These are phyloP conservation scores for Dioszegia aurantiaca DNA, from an alignment of 768 basidiomycete species.

Conservation along the genomic window DNA sequence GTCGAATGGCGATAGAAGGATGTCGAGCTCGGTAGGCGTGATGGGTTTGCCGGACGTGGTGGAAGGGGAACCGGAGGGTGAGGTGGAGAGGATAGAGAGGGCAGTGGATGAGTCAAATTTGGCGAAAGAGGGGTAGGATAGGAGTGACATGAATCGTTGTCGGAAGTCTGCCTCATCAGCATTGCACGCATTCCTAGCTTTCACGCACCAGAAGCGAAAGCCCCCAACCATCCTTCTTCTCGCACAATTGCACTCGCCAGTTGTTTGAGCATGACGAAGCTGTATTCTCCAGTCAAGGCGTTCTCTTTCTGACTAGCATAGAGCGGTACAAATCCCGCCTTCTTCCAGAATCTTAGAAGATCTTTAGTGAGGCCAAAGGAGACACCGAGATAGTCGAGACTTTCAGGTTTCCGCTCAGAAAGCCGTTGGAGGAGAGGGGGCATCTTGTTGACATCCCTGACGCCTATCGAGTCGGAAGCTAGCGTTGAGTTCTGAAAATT, in stretches of 20 bases:
- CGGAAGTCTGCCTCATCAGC: constrained; percentile 69
- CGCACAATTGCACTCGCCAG: constrained; percentile 62
- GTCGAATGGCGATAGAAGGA: constrained; percentile 82
- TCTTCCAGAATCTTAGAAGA: constrained; percentile 93
- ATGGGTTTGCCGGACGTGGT: constrained; percentile 38
- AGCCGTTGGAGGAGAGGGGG: constrained; percentile 88
- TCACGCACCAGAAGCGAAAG: constrained; percentile 63
- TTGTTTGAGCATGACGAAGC: constrained; percentile 89
- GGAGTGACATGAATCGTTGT: constrained; percentile 76
- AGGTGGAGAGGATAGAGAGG: constrained; percentile 82
- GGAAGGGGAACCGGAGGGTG: constrained; percentile 58
- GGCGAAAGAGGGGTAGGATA: constrained; percentile 84
- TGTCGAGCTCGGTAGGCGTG: constrained; percentile 59
- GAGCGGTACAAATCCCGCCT: constrained; percentile 82
- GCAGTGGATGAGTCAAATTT: constrained; percentile 87
- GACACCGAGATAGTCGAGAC: constrained; percentile 89
- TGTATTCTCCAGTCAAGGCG: constrained; percentile 93
- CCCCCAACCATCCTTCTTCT: constrained; percentile 75
- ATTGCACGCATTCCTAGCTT: neutral
- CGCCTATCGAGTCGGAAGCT: constrained; percentile 69
- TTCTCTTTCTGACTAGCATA: constrained; percentile 91
- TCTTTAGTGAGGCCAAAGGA: constrained; percentile 89
- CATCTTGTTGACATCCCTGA: constrained; percentile 75
- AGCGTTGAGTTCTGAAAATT: constrained; percentile 58
- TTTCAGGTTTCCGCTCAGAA: constrained; percentile 83